phyloP scores from a whole-genome alignment of 2,329 filamentous ascomycete species.

The Aspergillus uvarum region DNA sequence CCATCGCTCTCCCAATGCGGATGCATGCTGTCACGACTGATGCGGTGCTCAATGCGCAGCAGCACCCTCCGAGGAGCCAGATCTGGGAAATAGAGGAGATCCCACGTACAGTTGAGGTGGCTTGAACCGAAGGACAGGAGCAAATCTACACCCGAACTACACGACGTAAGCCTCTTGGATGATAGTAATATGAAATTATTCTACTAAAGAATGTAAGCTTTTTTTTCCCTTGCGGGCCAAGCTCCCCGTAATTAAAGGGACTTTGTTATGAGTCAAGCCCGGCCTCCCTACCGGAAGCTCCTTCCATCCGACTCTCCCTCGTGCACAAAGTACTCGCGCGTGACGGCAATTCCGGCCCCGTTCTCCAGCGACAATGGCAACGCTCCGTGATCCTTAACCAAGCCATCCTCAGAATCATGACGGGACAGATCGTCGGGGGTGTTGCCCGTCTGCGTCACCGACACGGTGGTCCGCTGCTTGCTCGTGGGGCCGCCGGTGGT shows the following conservation, averaged over 20 bases:
- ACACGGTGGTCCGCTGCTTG: conserved; percentile 16
- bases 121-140: not conserved
- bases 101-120: not conserved
- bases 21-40: too few species aligned
- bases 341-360: conserved; percentile 19
- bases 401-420: conserved; percentile 21
- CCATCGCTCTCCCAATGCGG: too few species aligned
- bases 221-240: too few species aligned
- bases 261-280: too few species aligned
- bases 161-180: too few species aligned
- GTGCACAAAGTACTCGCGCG: conserved; percentile 18
- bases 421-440: conserved; percentile 14
- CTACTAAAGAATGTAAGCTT: too few species aligned
- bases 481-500: conserved; percentile 6
- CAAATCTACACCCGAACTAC: too few species aligned
- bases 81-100: not conserved
- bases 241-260: too few species aligned
- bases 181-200: too few species aligned
- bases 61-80: not conserved
- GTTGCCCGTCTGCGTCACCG: conserved; percentile 9
- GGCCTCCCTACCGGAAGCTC: not conserved
- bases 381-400: conserved; percentile 13
- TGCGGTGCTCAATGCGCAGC: too few species aligned
- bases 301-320: conserved; percentile 4
- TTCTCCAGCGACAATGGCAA: not conserved